phyloP scores from a whole-genome alignment of 2,329 filamentous ascomycete genomes.

The Paradendryphiella salina region DNA sequence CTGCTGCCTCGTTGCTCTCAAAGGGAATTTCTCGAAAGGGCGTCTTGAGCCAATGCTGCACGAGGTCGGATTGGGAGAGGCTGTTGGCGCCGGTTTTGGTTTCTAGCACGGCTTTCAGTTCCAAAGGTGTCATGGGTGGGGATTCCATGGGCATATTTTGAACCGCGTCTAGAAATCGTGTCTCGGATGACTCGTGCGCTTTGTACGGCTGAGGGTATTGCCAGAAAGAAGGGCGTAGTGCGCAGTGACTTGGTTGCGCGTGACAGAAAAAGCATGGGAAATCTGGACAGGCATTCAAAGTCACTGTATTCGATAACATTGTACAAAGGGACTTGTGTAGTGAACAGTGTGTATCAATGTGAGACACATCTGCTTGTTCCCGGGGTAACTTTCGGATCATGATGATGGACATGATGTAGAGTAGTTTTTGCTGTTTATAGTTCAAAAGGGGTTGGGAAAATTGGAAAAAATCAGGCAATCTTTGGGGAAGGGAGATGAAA shows the following conservation, averaged over 20 bases:
- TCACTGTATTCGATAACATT: neutral
- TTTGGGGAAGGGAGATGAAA: too few species aligned
- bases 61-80: slow-evolving; percentile 4
- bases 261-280: neutral
- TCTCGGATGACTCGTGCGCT: neutral
- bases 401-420: neutral
- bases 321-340: neutral
- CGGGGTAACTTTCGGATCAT: too few species aligned
- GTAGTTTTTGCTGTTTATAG: neutral
- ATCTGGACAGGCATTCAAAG: neutral
- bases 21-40: neutral
- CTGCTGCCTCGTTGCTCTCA: neutral
- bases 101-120: neutral
- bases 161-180: too few species aligned
- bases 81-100: neutral
- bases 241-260: neutral
- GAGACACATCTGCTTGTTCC: neutral
- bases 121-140: neutral
- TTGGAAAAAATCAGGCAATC: too few species aligned
- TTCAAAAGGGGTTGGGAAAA: neutral
- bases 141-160: neutral
- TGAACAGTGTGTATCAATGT: neutral
- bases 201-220: too few species aligned
- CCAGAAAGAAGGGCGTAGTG: neutral
- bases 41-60: slow-evolving; percentile 3